These are phyloP conservation scores for Botryotinia convoluta DNA, from an alignment of 2,329 filamentous ascomycete genomes.

Conservation along the genomic window DNA sequence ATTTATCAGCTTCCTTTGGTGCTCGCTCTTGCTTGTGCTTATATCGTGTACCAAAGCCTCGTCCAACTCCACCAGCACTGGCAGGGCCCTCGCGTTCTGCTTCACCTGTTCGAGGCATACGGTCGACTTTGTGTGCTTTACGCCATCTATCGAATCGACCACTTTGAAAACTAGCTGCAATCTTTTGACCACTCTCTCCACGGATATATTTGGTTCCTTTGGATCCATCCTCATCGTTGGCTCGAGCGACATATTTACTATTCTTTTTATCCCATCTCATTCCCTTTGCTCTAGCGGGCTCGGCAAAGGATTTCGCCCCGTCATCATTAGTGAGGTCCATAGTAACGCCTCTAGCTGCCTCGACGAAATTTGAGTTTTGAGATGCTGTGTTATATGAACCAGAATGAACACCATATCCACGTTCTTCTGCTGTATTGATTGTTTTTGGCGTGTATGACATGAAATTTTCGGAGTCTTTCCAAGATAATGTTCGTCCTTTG, in stretches of 20 bases:
- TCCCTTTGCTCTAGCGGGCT: constrained; percentile 65
- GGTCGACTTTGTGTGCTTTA: constrained; percentile 76
- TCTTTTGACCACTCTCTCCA: constrained; percentile 93
- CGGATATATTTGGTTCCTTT: constrained; percentile 69
- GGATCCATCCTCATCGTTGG: constrained; percentile 93
- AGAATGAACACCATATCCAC: constrained; percentile 88
- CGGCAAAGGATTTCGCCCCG: constrained; percentile 72
- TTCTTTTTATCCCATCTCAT: constrained; percentile 97
- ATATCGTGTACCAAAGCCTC: constrained; percentile 57
- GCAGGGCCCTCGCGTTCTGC: constrained; percentile 53
- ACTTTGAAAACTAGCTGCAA: constrained; percentile 88
- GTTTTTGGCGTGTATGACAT: constrained; percentile 91
- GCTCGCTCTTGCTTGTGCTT: constrained; percentile 85
- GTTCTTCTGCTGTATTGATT: constrained; percentile 80
- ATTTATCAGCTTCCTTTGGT: constrained; percentile 92
- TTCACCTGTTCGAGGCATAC: constrained; percentile 80
- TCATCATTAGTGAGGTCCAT: constrained; percentile 96
- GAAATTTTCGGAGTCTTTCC: constrained; percentile 85
- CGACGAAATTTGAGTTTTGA: constrained; percentile 70
- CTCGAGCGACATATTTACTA: constrained; percentile 88
- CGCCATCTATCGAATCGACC: constrained; percentile 94
- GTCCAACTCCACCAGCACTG: constrained; percentile 37
- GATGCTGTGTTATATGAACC: constrained; percentile 56
- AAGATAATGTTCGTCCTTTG: constrained; percentile 60
- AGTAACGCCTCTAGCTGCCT: constrained; percentile 78